Evolutionary conservation across 164 flowering plant genomes (phyloP), one percentile per base, ranked within the genome.

Genomic region (Magnolia changhungtana): DNA sequence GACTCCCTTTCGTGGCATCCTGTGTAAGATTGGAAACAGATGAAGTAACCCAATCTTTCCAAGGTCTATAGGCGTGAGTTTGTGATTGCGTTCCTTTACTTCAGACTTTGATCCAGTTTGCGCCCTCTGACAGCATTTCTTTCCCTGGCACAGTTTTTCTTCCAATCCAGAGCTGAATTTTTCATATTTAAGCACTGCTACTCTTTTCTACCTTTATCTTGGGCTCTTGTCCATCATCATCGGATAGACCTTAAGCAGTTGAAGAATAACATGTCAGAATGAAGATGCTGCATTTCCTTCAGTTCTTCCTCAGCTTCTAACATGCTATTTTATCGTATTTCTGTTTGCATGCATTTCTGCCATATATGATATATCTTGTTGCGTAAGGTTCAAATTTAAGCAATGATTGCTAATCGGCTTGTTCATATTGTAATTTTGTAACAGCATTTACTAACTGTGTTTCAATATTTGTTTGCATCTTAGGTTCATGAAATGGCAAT

Each of bases 401-500:
- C 61, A 55, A 10, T 55, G 61, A 55, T 55, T 55, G 61, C 13
- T 8, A 11, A 55, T 55, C 11, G 61, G 13, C 61, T 55, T 67
- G 8, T 67, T 29, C 29, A 1, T 23, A 18, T 27, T 21, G 19
- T 58, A 8, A 59, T 3, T 69, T 37, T 37, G 45, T 37, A 37
- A 37, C 45, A 37, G 45, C 45, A 37, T 37, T 37, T 37, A 4
- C 45, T 31, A 31, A 31, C 37, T 37, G 45, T 37, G 45, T 37
- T 37, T 37, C 45, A 37, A 37, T 37, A 24, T 29, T 37, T 31
- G n/a, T 77, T 27, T 79, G 72, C 52, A 72, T 69, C 45, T 65
- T 80, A 96, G 99, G 97, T 96, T 82, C 98, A 90, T 85, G 98
- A 96, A 83, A 94, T 96, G 98, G 90, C 97, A 76, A 92, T 94